These are phyloP conservation scores for Chaetomiaceae sp. DNA, from an alignment of 2,329 filamentous ascomycete species.

Conservation along the genomic window DNA sequence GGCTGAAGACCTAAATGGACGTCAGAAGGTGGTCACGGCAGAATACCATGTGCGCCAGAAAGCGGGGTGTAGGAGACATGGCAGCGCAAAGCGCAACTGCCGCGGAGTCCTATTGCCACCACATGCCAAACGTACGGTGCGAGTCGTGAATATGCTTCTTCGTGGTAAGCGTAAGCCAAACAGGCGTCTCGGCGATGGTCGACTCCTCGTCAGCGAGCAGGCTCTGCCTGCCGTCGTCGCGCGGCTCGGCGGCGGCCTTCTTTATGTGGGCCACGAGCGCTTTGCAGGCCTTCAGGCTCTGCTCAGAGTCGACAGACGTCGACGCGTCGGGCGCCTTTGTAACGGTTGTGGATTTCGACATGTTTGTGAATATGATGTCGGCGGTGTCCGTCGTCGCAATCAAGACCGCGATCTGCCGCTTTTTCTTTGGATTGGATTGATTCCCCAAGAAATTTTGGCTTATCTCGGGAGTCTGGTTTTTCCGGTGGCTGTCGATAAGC, in stretches of 20 bases:
- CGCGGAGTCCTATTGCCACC: no score
- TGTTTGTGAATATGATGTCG: slow-evolving; percentile 20
- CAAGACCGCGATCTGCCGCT: slow-evolving; percentile 4
- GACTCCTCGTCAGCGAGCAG: slow-evolving; percentile 45
- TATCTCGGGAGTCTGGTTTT: slow-evolving; percentile 14
- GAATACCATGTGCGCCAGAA: no score
- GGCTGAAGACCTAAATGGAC: slow-evolving; percentile 60
- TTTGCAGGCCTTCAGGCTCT: slow-evolving; percentile 60
- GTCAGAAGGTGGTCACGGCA: slow-evolving; percentile 4
- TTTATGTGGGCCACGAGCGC: slow-evolving; percentile 60
- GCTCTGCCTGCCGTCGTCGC: slow-evolving; percentile 50
- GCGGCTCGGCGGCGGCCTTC: slow-evolving; percentile 47
- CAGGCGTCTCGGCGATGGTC: slow-evolving; percentile 44
- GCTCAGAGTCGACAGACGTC: slow-evolving; percentile 35
- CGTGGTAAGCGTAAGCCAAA: slow-evolving; percentile 61
- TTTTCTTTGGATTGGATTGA: slow-evolving; percentile 18
- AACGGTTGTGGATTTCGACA: slow-evolving; percentile 35
- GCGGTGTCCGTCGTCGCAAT: slow-evolving; percentile 7
- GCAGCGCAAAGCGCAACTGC: no score
- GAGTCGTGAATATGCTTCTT: slow-evolving; percentile 62
- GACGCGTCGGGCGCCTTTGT: slow-evolving; percentile 31
- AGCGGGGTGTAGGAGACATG: no score
- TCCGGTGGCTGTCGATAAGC: not conserved
- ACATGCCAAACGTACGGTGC: slow-evolving; percentile 46
- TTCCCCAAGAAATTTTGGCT: slow-evolving; percentile 26